Percentiles rank a stretch among this genome's conserved stretches.
Conservation (phyloP, 1,284 basidiomycete genomes). For the Omphalotus olearius region DNA sequence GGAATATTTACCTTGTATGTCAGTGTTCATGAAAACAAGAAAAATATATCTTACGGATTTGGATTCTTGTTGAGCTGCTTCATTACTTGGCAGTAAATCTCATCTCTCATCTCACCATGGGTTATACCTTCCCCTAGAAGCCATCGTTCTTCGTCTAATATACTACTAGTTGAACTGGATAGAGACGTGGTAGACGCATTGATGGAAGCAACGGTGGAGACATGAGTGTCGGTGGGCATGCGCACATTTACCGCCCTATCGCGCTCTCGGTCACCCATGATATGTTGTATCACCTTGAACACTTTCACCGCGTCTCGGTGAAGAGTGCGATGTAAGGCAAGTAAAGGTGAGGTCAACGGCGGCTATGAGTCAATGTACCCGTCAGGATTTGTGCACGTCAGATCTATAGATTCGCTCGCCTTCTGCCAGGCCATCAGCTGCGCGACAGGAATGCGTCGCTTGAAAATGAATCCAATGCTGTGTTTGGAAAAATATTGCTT, state of each 20-base stretch:
- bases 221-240: slow-evolving; percentile 33
- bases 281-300: slow-evolving; percentile 86
- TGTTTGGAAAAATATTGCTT: slow-evolving; percentile 87
- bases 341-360: slow-evolving; percentile 68
- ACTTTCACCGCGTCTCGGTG: slow-evolving; percentile 76
- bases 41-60: slow-evolving; percentile 47
- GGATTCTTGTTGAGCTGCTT: slow-evolving; percentile 87
- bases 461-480: slow-evolving; percentile 79
- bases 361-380: slow-evolving; percentile 28
- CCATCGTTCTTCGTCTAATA: slow-evolving; percentile 86
- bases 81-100: slow-evolving; percentile 88
- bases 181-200: slow-evolving; percentile 58
- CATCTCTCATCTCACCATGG: slow-evolving; percentile 82
- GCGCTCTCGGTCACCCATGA: slow-evolving; percentile 88
- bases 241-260: slow-evolving; percentile 51
- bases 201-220: slow-evolving; percentile 34
- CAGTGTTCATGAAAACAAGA: slow-evolving; percentile 3
- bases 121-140: slow-evolving; percentile 73
- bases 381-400: background rate
- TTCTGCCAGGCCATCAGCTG: slow-evolving; percentile 91
- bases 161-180: slow-evolving; percentile 29
- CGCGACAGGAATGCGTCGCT: slow-evolving; percentile 72
- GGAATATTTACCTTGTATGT: slow-evolving; percentile 5
- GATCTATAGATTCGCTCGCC: slow-evolving; percentile 29
- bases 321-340: slow-evolving; percentile 62